Evolutionary conservation across 2,329 filamentous ascomycete genomes (phyloP), one percentile per base, ranked within the genome.

Genomic region (Aureobasidium sp.): DNA sequence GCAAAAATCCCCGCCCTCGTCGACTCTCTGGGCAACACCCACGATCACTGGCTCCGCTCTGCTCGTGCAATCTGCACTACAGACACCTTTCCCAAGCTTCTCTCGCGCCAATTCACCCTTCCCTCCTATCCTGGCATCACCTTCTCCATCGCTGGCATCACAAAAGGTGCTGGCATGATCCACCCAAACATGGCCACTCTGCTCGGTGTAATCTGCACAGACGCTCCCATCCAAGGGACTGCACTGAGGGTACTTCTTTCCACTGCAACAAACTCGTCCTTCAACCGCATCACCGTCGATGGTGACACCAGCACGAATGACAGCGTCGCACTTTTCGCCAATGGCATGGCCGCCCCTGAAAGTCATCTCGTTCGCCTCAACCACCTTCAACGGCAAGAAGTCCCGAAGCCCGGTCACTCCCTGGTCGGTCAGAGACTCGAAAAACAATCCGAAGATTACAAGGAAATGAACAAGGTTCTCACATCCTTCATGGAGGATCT

Each of bases 181-280:
- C 90, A 96, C 66, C 93, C 93, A 42, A 97, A 98, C 75, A 95
- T 98, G 90, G 93, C 90, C 25, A 98, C 93, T 1, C 80, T 97
- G 29, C 82, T 98, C 30, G 90, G 88, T 51, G 86, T 97, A 57
- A 79, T 97, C 64, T 90, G 88, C 64, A 98, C 93, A 12, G 93
- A 98, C 63, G 91, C 86, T 1, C 86, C 90, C 25, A 80, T 97
- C 63, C 77, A 82, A 0, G 76, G 86, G 3, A 66, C 71, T 1
- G 78, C 85, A 8, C 80, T 96, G 55, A 80, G 83, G 44, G 70
- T 77, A 0, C 77, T 93, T 12, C 83, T 97, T 39, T 81, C 78
- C 55, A 75, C 82, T 60, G 86, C 90, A 39, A 84, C 90, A 53
- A 82, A 88, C 61, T 83, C 83, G 56, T 95, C 88, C 0, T 98